phyloP scores from a whole-genome alignment of 371 early-diverging fungal species.

The Mortierella sp. region DNA sequence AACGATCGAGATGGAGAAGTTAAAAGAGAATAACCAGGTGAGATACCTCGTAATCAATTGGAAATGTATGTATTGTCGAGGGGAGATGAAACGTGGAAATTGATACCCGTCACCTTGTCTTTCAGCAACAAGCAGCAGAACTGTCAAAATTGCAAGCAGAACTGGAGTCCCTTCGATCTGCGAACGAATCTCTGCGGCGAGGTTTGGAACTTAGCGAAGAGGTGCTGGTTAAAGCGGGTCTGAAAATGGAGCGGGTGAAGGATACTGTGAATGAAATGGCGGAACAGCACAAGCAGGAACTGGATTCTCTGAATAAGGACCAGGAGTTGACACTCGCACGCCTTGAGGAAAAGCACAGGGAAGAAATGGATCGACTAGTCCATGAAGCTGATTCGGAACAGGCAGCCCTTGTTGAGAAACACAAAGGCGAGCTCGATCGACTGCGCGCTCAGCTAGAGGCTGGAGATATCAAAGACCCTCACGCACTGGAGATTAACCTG shows the following conservation, averaged over 20 bases:
- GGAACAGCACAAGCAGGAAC: constrained; percentile 12
- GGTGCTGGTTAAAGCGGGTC: constrained; percentile 8
- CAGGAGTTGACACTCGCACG: constrained; percentile 12
- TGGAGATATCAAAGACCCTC: neutral
- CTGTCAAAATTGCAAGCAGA: constrained; percentile 14
- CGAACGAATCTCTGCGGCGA: constrained; percentile 18
- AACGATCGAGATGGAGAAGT: neutral
- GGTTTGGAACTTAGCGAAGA: constrained; percentile 1
- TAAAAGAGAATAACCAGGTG: too few relatives aligned
- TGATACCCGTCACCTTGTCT: neutral
- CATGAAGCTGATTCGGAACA: constrained; percentile 31
- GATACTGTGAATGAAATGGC: constrained; percentile 18
- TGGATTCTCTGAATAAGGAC: constrained; percentile 12
- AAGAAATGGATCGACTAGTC: constrained; percentile 19
- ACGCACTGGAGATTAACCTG: constrained; percentile 2
- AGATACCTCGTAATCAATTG: neutral
- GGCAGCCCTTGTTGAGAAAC: constrained; percentile 5
- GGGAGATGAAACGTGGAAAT: too few relatives aligned
- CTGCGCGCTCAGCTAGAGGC: neutral
- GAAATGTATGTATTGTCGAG: too few relatives aligned
- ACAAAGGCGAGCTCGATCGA: constrained; percentile 11
- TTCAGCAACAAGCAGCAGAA: constrained; percentile 28
- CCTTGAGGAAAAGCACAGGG: constrained; percentile 20
- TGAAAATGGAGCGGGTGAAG: constrained; percentile 16
- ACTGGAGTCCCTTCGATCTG: constrained; percentile 4